These are phyloP conservation scores for Syzygium malaccense DNA, from an alignment of 441 rosid species.

Conservation along the genomic window DNA sequence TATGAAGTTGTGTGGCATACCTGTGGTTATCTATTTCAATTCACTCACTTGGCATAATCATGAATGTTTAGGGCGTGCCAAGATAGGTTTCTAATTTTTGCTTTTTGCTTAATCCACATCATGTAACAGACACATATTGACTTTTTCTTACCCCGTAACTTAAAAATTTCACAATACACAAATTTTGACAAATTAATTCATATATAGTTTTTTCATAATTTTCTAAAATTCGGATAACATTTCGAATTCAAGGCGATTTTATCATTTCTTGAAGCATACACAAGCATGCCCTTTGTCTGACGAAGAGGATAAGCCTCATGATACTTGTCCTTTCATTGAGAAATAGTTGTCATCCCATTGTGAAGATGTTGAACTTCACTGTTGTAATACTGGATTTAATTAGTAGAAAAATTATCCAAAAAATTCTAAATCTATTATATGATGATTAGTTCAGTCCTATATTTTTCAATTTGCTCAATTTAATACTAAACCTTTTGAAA, in stretches of 20 bases:
- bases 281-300: not conserved
- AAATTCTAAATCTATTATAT: too few relatives aligned
- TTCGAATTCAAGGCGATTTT: accelerated
- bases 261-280: accelerated
- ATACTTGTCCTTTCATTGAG: too few relatives aligned
- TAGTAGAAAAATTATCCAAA: too few relatives aligned
- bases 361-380: too few relatives aligned
- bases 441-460: too few relatives aligned
- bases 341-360: too few relatives aligned
- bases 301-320: not conserved
- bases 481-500: too few relatives aligned
- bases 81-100: not conserved
- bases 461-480: too few relatives aligned
- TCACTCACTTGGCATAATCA: accelerated
- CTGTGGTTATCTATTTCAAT: accelerated
- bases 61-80: too few relatives aligned
- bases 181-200: not conserved
- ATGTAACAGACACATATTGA: accelerated
- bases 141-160: too few relatives aligned
- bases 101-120: not conserved
- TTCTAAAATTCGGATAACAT: accelerated
- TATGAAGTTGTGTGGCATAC: not conserved
- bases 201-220: not conserved
- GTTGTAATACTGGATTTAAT: too few relatives aligned
- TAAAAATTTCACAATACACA: accelerated